Conservation (phyloP, 352 stramenopile species). For the Blastocystis sp. region DNA sequence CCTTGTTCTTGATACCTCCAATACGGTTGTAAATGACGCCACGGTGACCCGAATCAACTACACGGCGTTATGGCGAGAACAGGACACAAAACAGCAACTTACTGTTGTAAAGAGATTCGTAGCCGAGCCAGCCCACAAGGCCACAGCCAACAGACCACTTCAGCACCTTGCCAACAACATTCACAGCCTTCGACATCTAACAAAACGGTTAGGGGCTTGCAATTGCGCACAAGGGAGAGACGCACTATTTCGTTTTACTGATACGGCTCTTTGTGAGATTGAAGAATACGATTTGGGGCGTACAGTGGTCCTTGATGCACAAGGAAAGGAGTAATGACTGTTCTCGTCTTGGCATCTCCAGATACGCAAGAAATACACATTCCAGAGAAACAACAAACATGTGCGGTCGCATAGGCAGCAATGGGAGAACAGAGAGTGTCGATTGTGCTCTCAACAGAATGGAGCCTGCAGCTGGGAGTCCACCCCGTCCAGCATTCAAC, state of each 20-base stretch:
- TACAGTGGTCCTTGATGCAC: conserved; percentile 12
- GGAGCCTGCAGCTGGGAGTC: no score
- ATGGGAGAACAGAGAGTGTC: no score
- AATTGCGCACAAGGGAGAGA: no score
- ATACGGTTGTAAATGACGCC: conserved; percentile 84
- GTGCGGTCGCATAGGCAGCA: no score
- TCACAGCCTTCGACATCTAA: conserved; percentile 48
- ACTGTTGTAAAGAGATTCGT: conserved; percentile 82
- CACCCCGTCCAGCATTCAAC: no score
- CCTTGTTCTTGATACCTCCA: conserved; percentile 78
- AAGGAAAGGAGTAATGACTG: neutral
- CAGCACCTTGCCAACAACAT: conserved; percentile 71
- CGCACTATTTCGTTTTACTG: no score
- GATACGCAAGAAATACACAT: no score
- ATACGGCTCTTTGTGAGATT: no score
- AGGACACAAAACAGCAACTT: neutral
- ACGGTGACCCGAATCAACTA: conserved; percentile 79
- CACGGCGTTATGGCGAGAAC: neutral
- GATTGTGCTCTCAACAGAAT: no score
- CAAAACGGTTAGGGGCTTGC: no score
- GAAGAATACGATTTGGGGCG: neutral
- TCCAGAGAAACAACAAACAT: no score
- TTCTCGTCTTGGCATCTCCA: no score
- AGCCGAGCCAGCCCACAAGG: conserved; percentile 77
- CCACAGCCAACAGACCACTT: conserved; percentile 77